phyloP scores from a whole-genome alignment of 352 stramenopile genomes.

The Globisporangium ultimum region DNA sequence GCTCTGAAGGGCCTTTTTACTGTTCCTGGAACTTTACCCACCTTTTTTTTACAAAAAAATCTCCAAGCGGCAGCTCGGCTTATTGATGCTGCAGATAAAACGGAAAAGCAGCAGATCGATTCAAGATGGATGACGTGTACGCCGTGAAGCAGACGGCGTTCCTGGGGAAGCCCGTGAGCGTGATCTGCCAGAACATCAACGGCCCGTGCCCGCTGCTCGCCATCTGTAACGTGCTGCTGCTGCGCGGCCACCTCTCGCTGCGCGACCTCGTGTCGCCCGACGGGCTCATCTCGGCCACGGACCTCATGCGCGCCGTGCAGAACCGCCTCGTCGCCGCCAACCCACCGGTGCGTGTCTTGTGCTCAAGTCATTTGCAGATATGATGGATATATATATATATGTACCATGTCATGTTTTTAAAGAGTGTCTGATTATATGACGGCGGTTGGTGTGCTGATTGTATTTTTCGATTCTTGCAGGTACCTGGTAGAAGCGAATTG shows the following conservation, averaged over 20 bases:
- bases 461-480: conserved; percentile 12
- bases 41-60: conserved; percentile 2
- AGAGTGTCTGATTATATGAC: neutral
- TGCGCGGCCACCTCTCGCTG: conserved; percentile 88
- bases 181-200: conserved; percentile 98
- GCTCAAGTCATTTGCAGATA: neutral
- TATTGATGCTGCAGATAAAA: neutral
- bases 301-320: conserved; percentile 91
- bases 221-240: conserved; percentile 94
- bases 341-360: conserved; percentile 37
- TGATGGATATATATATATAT: neutral
- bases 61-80: neutral
- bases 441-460: neutral
- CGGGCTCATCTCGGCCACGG: conserved; percentile 81
- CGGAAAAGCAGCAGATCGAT: too few species aligned
- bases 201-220: conserved; percentile 97
- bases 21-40: too few species aligned
- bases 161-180: conserved; percentile 73
- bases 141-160: conserved; percentile 80
- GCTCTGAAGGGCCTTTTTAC: conserved; percentile 7
- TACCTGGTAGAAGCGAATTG: conserved; percentile 47
- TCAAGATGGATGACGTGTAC: conserved; percentile 61
- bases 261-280: conserved; percentile 44
- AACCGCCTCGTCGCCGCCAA: conserved; percentile 85
- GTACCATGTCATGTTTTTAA: neutral